Evolutionary conservation across 176 grass and related monocot species (phyloP).

Genomic region (barley (Hordeum vulgare)): DNA sequence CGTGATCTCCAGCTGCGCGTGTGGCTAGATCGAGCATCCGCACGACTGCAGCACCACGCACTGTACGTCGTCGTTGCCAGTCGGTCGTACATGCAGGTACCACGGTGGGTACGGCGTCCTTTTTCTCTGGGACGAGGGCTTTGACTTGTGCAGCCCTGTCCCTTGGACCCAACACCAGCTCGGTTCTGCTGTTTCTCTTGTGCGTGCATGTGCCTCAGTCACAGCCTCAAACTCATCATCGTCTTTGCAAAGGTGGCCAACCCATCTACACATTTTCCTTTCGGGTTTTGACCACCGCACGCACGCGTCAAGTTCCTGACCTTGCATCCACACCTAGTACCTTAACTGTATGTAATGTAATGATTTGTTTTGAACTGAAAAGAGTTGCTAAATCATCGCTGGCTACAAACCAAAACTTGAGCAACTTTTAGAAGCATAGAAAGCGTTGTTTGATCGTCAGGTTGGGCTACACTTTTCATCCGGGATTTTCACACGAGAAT

Average conservation of each 20-base stretch:
- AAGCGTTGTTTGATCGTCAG: not conserved
- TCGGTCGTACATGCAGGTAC: not conserved
- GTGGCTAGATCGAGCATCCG: not conserved
- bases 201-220: not conserved
- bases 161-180: not conserved
- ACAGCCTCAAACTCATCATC: not conserved
- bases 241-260: no score
- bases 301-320: not conserved
- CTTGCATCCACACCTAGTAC: not conserved
- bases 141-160: not conserved
- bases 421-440: no score
- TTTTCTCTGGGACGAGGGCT: not conserved
- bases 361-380: not conserved
- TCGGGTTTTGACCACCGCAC: not conserved
- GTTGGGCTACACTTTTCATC: not conserved
- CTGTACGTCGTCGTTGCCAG: not conserved
- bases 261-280: not conserved
- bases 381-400: not conserved
- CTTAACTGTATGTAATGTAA: not conserved
- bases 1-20: slow-evolving; percentile 3
- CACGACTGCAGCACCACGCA: not conserved
- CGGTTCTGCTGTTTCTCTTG: not conserved
- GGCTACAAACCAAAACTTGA: not conserved
- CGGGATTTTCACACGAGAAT: no score
- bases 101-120: not conserved